These are phyloP conservation scores for Fusarium pseudograminearum DNA, from an alignment of 2,329 filamentous ascomycete species.

Conservation along the genomic window DNA sequence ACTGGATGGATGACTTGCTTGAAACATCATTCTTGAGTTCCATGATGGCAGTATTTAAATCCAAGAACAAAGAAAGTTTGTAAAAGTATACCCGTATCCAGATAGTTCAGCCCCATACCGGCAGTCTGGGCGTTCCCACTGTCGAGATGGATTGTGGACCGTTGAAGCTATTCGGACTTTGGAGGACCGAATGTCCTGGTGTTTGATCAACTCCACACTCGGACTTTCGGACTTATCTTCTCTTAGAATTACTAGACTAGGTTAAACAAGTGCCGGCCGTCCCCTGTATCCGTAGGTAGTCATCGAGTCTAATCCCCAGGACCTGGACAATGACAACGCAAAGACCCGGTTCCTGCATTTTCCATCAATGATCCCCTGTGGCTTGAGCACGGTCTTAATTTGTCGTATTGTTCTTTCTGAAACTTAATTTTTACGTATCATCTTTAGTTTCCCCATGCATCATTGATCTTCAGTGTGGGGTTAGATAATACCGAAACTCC, in stretches of 20 bases:
- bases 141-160: constrained; percentile 27
- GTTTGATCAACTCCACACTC: neutral
- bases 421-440: constrained; percentile 10
- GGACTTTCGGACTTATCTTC: constrained; percentile 26
- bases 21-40: neutral
- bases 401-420: constrained; percentile 21
- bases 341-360: constrained; percentile 9
- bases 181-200: constrained; percentile 32
- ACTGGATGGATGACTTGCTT: neutral
- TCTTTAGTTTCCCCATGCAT: constrained; percentile 1
- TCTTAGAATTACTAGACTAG: constrained; percentile 15
- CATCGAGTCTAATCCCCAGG: constrained; percentile 1
- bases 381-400: constrained; percentile 2
- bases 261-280: constrained; percentile 6
- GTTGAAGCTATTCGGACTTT: constrained; percentile 41
- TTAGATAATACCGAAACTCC: constrained; percentile 32
- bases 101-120: constrained; percentile 9
- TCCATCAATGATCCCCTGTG: neutral
- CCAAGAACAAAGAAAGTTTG: constrained; percentile 25
- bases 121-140: constrained; percentile 5
- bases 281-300: neutral
- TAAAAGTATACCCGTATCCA: neutral
- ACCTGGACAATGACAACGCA: constrained; percentile 16
- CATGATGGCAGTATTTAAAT: neutral
- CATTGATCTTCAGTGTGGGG: constrained; percentile 11